Evolutionary conservation across 176 grass and related monocot species (phyloP).

Genomic region (Bothriochloa decipiens): DNA sequence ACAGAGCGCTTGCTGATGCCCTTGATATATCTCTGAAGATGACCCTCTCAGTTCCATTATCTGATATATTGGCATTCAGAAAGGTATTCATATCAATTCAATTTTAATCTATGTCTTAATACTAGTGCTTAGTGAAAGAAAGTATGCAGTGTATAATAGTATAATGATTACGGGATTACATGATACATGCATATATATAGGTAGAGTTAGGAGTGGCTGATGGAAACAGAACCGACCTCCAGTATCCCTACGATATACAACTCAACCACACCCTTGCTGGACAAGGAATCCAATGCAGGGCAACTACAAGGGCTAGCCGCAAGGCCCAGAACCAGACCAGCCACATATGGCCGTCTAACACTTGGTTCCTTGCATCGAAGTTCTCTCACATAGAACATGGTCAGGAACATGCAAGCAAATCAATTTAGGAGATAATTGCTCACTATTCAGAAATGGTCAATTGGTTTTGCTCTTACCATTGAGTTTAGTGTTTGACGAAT

Average conservation of each 20-base stretch:
- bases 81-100: constrained; percentile 60
- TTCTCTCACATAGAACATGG: constrained; percentile 24
- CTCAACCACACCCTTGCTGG: not conserved
- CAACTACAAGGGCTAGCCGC: not conserved
- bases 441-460: constrained; percentile 3
- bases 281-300: not conserved
- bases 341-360: not conserved
- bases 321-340: not conserved
- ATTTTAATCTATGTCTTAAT: constrained; percentile 37
- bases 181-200: not conserved
- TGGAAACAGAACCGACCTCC: not conserved
- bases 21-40: constrained; percentile 98
- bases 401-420: not conserved
- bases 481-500: not conserved
- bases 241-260: not conserved
- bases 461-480: not conserved
- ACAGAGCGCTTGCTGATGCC: constrained; percentile 91
- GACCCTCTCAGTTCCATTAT: constrained; percentile 83
- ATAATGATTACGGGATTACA: not conserved
- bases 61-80: constrained; percentile 89
- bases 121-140: constrained; percentile 9
- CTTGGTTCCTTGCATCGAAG: constrained; percentile 7
- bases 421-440: constrained; percentile 23
- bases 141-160: not conserved
- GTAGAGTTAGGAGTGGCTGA: not conserved